Percentiles rank a stretch among this genome's conserved stretches.
These are phyloP conservation scores for Suillus luteus DNA, from an alignment of 768 basidiomycete species.

Conservation along the genomic window DNA sequence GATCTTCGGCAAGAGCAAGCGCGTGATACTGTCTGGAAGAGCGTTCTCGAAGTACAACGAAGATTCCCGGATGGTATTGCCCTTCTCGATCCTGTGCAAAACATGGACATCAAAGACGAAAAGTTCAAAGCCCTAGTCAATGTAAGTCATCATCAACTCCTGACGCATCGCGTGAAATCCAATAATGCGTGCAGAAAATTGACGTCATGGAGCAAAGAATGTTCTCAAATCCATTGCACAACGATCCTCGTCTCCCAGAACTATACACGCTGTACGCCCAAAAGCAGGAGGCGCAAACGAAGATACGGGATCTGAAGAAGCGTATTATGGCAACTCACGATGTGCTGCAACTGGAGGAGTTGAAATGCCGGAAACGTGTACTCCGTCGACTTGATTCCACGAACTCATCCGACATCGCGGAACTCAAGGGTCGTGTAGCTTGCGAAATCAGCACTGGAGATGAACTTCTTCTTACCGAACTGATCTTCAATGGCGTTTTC, in stretches of 20 bases:
- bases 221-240: conserved; percentile 76
- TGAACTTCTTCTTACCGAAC: conserved; percentile 92
- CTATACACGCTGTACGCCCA: conserved; percentile 78
- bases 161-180: background rate
- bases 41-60: conserved; percentile 86
- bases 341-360: conserved; percentile 92
- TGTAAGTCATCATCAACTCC: conserved; percentile 41
- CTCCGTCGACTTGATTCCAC: conserved; percentile 92
- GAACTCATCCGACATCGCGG: conserved; percentile 86
- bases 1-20: conserved; percentile 78
- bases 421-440: conserved; percentile 96
- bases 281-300: conserved; percentile 71
- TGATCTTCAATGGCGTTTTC: conserved; percentile 97
- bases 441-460: conserved; percentile 99
- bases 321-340: conserved; percentile 90
- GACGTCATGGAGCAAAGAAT: conserved; percentile 86
- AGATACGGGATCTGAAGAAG: conserved; percentile 78
- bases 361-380: conserved; percentile 93
- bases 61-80: conserved; percentile 88
- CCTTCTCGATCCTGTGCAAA: conserved; percentile 86
- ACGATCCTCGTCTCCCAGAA: conserved; percentile 74
- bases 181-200: conserved; percentile 68
- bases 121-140: conserved; percentile 87
- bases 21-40: conserved; percentile 87
- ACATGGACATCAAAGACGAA: conserved; percentile 95